These are phyloP conservation scores for Cerrena zonata DNA, from an alignment of 1,284 basidiomycete genomes.

Conservation along the genomic window DNA sequence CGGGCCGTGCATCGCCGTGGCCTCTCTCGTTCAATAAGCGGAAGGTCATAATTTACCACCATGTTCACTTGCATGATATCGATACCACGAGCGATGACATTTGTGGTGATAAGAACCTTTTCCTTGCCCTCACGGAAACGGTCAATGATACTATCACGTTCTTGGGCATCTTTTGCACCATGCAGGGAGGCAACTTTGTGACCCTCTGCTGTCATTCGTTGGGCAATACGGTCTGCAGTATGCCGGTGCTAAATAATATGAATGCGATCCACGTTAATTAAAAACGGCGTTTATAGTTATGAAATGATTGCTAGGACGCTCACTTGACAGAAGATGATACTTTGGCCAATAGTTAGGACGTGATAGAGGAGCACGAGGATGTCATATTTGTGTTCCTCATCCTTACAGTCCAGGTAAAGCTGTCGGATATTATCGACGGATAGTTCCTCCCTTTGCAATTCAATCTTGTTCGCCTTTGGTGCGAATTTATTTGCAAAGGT, in stretches of 20 bases:
- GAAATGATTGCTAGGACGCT: neutral
- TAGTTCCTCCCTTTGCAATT: conserved; percentile 90
- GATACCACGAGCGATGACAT: conserved; percentile 97
- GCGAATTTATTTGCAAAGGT: conserved; percentile 88
- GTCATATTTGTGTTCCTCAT: conserved; percentile 92
- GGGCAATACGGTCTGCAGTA: conserved; percentile 89
- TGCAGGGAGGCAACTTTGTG: conserved; percentile 96
- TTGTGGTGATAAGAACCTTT: conserved; percentile 98
- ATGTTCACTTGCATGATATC: conserved; percentile 99
- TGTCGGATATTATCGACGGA: conserved; percentile 94
- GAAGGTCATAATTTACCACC: conserved; percentile 98
- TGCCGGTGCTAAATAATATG: conserved; percentile 61
- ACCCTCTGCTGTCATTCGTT: conserved; percentile 86
- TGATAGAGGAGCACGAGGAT: conserved; percentile 89
- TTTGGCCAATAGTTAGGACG: conserved; percentile 90
- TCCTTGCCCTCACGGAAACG: conserved; percentile 92
- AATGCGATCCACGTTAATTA: neutral
- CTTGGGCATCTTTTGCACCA: conserved; percentile 83
- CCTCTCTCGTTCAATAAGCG: conserved; percentile 72
- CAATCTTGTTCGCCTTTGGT: conserved; percentile 93
- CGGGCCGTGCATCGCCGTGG: conserved; percentile 54
- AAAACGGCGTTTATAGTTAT: neutral
- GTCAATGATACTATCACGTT: conserved; percentile 91
- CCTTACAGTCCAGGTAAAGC: conserved; percentile 92
- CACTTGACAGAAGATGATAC: conserved; percentile 93